Evolutionary conservation across 805 yeast species (phyloP), one percentile per base, ranked within the genome.

Genomic region (Candida glaebosa): DNA sequence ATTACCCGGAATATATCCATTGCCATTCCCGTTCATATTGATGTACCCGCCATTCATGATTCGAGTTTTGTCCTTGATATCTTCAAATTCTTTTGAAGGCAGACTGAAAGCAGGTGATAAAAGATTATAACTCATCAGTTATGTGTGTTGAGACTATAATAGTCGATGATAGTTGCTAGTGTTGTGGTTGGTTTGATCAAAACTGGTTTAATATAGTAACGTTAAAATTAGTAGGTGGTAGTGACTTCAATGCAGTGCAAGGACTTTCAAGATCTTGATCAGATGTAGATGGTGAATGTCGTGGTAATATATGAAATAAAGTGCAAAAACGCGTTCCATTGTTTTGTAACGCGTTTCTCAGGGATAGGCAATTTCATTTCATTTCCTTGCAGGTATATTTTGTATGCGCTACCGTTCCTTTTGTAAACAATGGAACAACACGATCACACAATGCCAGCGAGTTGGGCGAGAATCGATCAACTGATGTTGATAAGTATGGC

Each of bases 21-120:
- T 22, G 9, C 6, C 10, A 22, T 22, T 22, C 26, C 26, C 26
- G 10, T 22, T 22, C 26, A 22, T 28, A 28, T 28, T 28, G 12
- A 24, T 24, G 16, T 12, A 28, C n/a, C 12, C 14, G 9, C 16
- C 31, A 28, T 28, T 28, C 31, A 28, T 28, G 6, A 28, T 28
- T 24, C 12, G 28, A 28, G 9, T 28, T 16, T 28, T 28, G 16
- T 10, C 16, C 16, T 28, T 28, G 5, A 28, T 5, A 28, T 28
- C 31, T 10, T 28, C 31, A 28, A 28, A 28, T 28, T 28, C 31
- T 28, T 28, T 28, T 10, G 31, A 28, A 28, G 31, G 31, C 31
- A 28, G 31, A 28, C 31, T 28, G 12, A 28, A 28, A 28, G 31
- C 31, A 28, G 31, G 31, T 14, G 31, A 28, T 28, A 28, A 28